Evolutionary conservation across 2,329 filamentous ascomycete genomes (phyloP).

Genomic region (Penicillium sp.): DNA sequence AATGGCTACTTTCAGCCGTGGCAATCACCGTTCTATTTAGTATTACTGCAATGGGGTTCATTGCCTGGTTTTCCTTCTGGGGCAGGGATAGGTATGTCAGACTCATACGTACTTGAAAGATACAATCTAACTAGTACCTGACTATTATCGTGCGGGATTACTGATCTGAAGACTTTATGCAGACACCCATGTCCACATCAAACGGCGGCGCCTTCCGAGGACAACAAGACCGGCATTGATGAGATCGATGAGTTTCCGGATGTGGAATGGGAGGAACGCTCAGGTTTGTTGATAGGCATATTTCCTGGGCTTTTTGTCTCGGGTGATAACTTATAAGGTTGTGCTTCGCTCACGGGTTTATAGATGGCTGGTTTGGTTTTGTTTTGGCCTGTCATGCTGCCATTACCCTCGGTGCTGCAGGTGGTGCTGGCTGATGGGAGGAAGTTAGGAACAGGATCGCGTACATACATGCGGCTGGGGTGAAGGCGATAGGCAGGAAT

Average conservation of each 20-base stretch:
- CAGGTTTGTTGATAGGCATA: not conserved
- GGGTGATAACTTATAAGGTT: too few species aligned
- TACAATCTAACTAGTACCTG: too few species aligned
- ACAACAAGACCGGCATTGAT: not conserved
- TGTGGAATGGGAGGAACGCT: not conserved
- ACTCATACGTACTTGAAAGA: too few species aligned
- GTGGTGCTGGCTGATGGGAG: not conserved
- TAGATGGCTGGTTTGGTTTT: constrained; percentile 5
- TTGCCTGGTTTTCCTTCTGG: not conserved
- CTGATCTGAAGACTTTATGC: not conserved
- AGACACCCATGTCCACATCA: not conserved
- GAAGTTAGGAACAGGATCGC: not conserved
- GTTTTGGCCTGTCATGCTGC: constrained; percentile 6
- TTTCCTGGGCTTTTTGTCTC: not conserved
- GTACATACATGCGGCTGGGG: not conserved
- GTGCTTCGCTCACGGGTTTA: not conserved
- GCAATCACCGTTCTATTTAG: not conserved
- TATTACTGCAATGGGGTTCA: not conserved
- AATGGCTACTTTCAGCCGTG: not conserved
- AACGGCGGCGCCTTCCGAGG: not conserved
- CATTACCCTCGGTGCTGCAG: constrained; percentile 5
- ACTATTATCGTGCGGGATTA: not conserved
- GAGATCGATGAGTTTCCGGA: not conserved
- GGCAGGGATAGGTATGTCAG: not conserved
- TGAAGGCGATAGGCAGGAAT: not conserved